These are phyloP conservation scores for Zelopaecilomyces penicillatus DNA, from an alignment of 2,329 filamentous ascomycete genomes.

Conservation along the genomic window DNA sequence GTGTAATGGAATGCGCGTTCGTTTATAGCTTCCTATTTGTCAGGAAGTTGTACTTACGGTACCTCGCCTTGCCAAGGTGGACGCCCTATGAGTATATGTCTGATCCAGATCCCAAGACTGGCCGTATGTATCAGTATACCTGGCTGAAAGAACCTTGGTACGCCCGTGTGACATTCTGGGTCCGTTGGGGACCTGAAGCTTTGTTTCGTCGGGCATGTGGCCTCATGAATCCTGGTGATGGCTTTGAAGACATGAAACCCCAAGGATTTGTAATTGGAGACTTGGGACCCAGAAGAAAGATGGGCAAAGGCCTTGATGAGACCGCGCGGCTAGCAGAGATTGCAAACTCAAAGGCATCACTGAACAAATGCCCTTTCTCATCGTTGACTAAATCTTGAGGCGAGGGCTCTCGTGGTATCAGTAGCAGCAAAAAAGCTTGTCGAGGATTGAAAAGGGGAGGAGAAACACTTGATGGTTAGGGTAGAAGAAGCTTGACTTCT, in stretches of 20 bases:
- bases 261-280: constrained; percentile 49
- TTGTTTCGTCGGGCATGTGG: constrained; percentile 37
- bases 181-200: constrained; percentile 52
- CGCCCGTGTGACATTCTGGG: constrained; percentile 49
- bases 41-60: constrained; percentile 48
- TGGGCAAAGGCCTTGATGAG: constrained; percentile 44
- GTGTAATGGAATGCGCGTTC: constrained; percentile 25
- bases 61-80: constrained; percentile 52
- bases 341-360: constrained; percentile 21
- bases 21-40: constrained; percentile 39
- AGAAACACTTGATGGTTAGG: too few relatives aligned
- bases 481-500: too few relatives aligned
- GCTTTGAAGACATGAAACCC: constrained; percentile 29
- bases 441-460: too few relatives aligned
- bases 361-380: constrained; percentile 37
- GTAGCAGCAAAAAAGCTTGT: too few relatives aligned
- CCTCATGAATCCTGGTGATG: constrained; percentile 37
- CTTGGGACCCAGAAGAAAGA: constrained; percentile 50
- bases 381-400: constrained; percentile 1
- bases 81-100: constrained; percentile 30
- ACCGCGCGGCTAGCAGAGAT: constrained; percentile 18
- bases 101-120: constrained; percentile 43
- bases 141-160: constrained; percentile 62
- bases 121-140: constrained; percentile 38
- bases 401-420: too few relatives aligned